phyloP scores from a whole-genome alignment of 2,329 filamentous ascomycete species.

The Hypoxylon sp. region DNA sequence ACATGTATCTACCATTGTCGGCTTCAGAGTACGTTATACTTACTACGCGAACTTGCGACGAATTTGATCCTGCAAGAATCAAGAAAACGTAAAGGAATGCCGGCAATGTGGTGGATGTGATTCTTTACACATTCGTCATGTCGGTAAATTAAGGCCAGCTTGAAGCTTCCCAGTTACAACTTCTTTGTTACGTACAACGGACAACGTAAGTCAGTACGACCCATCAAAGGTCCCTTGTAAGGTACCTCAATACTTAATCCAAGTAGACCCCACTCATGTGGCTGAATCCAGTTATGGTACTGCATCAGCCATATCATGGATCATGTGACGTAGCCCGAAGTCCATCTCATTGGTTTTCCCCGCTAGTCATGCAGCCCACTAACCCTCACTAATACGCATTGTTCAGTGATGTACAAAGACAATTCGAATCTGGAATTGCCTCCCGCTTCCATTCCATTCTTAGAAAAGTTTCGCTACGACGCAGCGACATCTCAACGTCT shows the following conservation, averaged over 20 bases:
- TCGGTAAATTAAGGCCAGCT: constrained; percentile 53
- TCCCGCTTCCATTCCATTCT: constrained; percentile 27
- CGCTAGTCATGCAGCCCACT: constrained; percentile 49
- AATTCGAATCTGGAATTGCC: constrained; percentile 17
- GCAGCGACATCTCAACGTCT: neutral
- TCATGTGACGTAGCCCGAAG: constrained; percentile 47
- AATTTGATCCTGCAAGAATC: neutral
- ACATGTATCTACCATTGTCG: constrained; percentile 20
- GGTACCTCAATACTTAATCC: neutral
- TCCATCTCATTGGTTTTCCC: constrained; percentile 34
- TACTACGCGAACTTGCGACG: constrained; percentile 18
- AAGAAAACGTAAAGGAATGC: constrained; percentile 18
- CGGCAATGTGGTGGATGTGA: constrained; percentile 10
- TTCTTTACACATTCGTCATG: constrained; percentile 27
- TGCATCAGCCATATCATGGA: constrained; percentile 11
- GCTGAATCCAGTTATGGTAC: neutral
- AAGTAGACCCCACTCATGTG: neutral
- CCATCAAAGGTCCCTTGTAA: constrained; percentile 33
- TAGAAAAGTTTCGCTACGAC: constrained; percentile 11
- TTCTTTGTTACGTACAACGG: constrained; percentile 17
- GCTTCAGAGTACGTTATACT: constrained; percentile 15
- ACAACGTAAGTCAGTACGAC: constrained; percentile 21
- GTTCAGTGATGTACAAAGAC: constrained; percentile 38
- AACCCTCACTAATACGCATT: constrained; percentile 38
- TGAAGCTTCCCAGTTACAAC: constrained; percentile 48